Conservation (phyloP, 495 filamentous ascomycete species). For the Aspergillus sclerotiicarbonarius region DNA sequence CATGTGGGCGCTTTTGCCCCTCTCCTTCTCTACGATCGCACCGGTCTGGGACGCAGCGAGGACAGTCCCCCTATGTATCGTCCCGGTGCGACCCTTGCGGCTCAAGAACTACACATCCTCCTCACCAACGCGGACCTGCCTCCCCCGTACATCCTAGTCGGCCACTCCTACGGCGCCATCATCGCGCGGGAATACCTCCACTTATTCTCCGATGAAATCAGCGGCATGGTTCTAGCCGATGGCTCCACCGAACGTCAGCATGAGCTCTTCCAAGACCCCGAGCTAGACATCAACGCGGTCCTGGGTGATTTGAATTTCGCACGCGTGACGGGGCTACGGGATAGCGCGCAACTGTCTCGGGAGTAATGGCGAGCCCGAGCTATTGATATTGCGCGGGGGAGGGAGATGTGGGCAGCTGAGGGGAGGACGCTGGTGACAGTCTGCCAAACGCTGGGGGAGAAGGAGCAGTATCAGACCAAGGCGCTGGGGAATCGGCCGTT, state of each 20-base stretch:
- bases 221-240: constrained; percentile 42
- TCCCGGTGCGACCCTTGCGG: constrained; percentile 22
- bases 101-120: constrained; percentile 33
- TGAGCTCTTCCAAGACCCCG: constrained; percentile 31
- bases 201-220: constrained; percentile 26
- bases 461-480: constrained; percentile 31
- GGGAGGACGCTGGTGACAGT: constrained; percentile 18
- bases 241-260: constrained; percentile 35
- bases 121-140: constrained; percentile 17
- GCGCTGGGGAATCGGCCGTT: constrained; percentile 34
- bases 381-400: constrained; percentile 31
- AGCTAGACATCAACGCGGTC: constrained; percentile 32
- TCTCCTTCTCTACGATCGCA: constrained; percentile 44
- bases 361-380: constrained; percentile 39
- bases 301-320: constrained; percentile 30
- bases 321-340: constrained; percentile 32
- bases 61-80: constrained; percentile 12
- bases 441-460: constrained; percentile 27
- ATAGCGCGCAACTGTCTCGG: constrained; percentile 22
- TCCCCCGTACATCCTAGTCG: constrained; percentile 44
- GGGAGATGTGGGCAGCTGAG: constrained; percentile 18
- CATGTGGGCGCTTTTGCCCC: constrained; percentile 27
- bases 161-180: constrained; percentile 53
- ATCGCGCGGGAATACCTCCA: constrained; percentile 49
- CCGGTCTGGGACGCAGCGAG: constrained; percentile 39